Evolutionary conservation across 2,329 filamentous ascomycete genomes (phyloP), one percentile per base, ranked within the genome.

Genomic region (Emergomyces pasteurianus): DNA sequence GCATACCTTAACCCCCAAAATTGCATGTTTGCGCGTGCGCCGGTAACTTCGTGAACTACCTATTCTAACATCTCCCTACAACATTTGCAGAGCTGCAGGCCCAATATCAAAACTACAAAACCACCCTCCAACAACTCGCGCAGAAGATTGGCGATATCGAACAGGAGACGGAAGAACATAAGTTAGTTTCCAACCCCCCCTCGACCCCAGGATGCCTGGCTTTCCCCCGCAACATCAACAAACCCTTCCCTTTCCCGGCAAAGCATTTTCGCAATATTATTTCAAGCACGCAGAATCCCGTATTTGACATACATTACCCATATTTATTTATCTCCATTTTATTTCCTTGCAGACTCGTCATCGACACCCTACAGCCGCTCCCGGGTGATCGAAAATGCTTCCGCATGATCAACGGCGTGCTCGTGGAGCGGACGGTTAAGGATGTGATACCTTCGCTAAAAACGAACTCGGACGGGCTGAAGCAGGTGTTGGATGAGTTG

Each of bases 91-190:
- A 80, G 71, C 73, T 80, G 60, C 78, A 80, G 67, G 67, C 71
- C 58, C 78, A 80, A 65, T 80, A 80, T 67, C 73, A 75, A 47
- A 80, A 75, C 65, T 80, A 83, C 80, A 87, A 86, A 70, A 85
- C 83, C 69, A 85, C 80, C 40, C 83, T 99, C 62, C 92, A 97
- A 76, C 89, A 94, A 71, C 86, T 99, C 69, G 94, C 94, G 36
- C 87, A 91, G 71, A 97, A 96, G 75, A 96, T 99, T 68, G 94
- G 94, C 47, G 92, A 97, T 72, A 92, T 99, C 61, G 94, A 99
- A 78, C 90, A 96, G 74, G 94, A 97, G 74, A 87, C 89, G 23
- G 94, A 99, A 75, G 94, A 99, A 74, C 94, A 99, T 81, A 97
- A 96, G 94, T 97, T 78, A 73, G 87, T 75, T 28, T 21, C 7